These are phyloP conservation scores for Furcasterigmium furcatum DNA, from an alignment of 2,329 filamentous ascomycete species.

Conservation along the genomic window DNA sequence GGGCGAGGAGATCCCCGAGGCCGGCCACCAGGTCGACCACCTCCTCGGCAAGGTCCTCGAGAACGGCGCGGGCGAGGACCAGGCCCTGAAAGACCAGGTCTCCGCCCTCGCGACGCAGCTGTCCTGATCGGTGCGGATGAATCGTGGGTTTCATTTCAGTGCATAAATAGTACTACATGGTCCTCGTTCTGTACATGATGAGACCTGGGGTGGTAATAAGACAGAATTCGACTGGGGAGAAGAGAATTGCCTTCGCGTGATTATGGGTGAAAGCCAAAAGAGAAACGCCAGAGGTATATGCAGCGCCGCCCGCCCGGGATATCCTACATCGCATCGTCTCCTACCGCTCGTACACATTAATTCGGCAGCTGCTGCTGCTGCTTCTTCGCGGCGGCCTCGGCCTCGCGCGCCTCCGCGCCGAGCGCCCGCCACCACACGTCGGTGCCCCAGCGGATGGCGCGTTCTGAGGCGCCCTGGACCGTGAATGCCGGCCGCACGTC, in stretches of 20 bases:
- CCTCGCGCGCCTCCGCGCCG: slow-evolving; percentile 63
- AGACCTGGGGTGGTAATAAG: slow-evolving; percentile 1
- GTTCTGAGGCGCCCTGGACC: slow-evolving; percentile 75
- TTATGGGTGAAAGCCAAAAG: neutral
- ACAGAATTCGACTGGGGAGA: slow-evolving; percentile 2
- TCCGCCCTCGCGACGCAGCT: slow-evolving; percentile 22
- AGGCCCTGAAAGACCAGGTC: slow-evolving; percentile 51
- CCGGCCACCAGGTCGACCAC: slow-evolving; percentile 53
- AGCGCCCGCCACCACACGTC: slow-evolving; percentile 92
- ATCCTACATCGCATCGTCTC: neutral
- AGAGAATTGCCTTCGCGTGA: slow-evolving; percentile 2
- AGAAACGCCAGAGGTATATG: neutral
- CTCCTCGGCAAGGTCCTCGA: slow-evolving; percentile 54
- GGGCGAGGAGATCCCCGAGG: slow-evolving; percentile 47
- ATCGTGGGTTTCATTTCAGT: neutral
- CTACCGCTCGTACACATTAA: neutral
- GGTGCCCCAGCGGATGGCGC: slow-evolving; percentile 83
- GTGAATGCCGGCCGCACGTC: slow-evolving; percentile 90
- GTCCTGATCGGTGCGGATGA: neutral
- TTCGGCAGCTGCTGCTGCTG: slow-evolving; percentile 1
- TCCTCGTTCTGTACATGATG: slow-evolving; percentile 1
- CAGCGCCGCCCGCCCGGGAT: neutral
- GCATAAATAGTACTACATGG: neutral
- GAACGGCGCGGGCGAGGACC: slow-evolving; percentile 46
- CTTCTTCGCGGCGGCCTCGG: slow-evolving; percentile 9